These are phyloP conservation scores for Boletus vinaceobasis DNA, from an alignment of 768 basidiomycete genomes.

Conservation along the genomic window DNA sequence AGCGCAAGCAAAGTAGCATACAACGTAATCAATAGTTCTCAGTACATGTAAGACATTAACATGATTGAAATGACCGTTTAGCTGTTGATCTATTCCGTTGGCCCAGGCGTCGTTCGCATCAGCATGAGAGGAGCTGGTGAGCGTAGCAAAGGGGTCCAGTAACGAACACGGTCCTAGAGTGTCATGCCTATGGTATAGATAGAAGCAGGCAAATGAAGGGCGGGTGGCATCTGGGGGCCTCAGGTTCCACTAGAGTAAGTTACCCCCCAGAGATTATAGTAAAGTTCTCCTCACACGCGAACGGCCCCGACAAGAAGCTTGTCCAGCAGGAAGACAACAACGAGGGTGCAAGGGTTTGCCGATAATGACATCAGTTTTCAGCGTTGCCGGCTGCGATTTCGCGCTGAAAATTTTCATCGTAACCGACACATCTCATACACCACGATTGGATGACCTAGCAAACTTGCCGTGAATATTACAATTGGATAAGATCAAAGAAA, in stretches of 20 bases:
- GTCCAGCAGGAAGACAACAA: background rate
- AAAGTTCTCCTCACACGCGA: background rate
- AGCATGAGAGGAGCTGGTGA: background rate
- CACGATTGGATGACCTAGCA: conserved; percentile 15
- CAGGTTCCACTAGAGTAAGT: too few species aligned
- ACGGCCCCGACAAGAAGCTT: background rate
- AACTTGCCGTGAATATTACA: background rate
- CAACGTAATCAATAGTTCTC: background rate
- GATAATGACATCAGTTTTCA: background rate
- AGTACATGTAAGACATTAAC: background rate
- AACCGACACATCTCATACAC: conserved; percentile 20
- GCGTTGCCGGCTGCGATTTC: conserved; percentile 14
- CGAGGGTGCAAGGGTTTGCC: too few species aligned
- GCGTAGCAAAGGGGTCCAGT: background rate
- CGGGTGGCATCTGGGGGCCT: background rate
- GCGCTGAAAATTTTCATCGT: conserved; percentile 20
- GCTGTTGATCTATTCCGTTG: background rate
- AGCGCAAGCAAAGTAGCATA: background rate
- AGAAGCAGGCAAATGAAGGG: background rate
- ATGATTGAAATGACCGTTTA: background rate
- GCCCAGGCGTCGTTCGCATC: background rate
- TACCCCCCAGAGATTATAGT: background rate
- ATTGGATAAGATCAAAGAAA: background rate
- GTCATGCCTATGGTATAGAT: background rate
- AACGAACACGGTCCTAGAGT: background rate